phyloP scores from a whole-genome alignment of 257 asterid genomes.

The Solanum piurae region DNA sequence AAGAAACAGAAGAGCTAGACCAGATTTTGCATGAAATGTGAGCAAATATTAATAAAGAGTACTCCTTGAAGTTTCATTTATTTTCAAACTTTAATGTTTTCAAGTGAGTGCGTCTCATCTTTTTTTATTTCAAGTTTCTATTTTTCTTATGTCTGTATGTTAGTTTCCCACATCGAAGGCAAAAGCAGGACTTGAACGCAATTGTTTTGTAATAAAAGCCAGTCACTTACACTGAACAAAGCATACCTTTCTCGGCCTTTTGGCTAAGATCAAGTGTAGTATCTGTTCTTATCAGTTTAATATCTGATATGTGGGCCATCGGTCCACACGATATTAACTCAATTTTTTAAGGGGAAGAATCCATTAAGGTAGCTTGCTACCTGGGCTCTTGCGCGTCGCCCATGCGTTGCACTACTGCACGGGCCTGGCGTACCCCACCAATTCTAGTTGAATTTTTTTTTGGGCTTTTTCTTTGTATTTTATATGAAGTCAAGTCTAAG shows the following conservation, averaged over 20 bases:
- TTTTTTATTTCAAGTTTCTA: neutral
- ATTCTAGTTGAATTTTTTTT: fast-evolving
- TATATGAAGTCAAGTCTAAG: neutral
- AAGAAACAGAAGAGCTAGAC: neutral
- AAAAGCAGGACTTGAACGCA: neutral
- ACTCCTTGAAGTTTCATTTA: neutral
- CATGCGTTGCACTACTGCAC: neutral
- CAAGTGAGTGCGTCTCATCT: constrained; percentile 6
- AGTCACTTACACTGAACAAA: neutral
- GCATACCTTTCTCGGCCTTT: constrained; percentile 32
- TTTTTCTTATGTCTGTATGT: neutral
- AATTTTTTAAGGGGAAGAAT: neutral
- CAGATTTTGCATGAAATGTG: neutral
- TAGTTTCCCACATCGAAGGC: neutral
- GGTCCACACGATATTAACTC: neutral
- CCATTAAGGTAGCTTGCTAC: neutral
- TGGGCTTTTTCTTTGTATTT: neutral
- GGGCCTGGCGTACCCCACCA: neutral
- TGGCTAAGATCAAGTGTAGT: constrained; percentile 19
- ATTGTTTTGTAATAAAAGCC: neutral
- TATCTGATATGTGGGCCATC: neutral
- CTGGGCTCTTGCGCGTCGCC: neutral
- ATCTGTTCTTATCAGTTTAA: neutral
- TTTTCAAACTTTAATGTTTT: constrained; percentile 11
- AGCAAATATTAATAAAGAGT: neutral